phyloP scores from a whole-genome alignment of 1,139 yeast genomes.

The Hemisphaericaspora xylanilytica region DNA sequence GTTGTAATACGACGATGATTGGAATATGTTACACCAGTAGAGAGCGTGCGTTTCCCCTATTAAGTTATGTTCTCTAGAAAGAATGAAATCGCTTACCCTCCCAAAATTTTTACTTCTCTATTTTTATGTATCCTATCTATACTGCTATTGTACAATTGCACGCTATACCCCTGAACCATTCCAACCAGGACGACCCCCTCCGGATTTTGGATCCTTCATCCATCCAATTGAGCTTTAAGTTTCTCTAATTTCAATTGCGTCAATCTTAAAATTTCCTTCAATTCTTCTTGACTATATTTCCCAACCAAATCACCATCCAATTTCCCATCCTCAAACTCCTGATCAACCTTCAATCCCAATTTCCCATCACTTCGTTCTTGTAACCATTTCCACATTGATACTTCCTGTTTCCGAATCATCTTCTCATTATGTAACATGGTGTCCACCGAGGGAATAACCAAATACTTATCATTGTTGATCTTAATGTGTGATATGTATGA shows the following conservation, averaged over 20 bases:
- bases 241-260: conserved; percentile 52
- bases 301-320: conserved; percentile 9
- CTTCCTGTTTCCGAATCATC: conserved; percentile 51
- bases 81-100: too few species aligned
- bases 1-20: too few species aligned
- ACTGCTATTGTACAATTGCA: too few species aligned
- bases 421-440: conserved; percentile 35
- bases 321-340: conserved; percentile 12
- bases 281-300: conserved; percentile 43
- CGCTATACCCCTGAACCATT: too few species aligned
- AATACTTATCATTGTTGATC: conserved; percentile 43
- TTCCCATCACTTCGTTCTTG: conserved; percentile 47
- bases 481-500: conserved; percentile 17
- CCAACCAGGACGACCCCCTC: too few species aligned
- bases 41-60: too few species aligned
- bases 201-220: too few species aligned
- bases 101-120: too few species aligned
- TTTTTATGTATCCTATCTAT: too few species aligned
- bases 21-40: too few species aligned
- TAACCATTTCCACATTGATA: conserved; percentile 80
- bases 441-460: conserved; percentile 47
- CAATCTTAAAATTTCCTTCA: conserved; percentile 52
- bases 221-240: conserved; percentile 13
- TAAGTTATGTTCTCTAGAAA: too few species aligned
- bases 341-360: conserved; percentile 14